A percentile compares a stretch with the other conserved stretches of the same genome.
These are phyloP conservation scores for Peronospora destructor DNA, from an alignment of 352 stramenopile species.

Conservation along the genomic window DNA sequence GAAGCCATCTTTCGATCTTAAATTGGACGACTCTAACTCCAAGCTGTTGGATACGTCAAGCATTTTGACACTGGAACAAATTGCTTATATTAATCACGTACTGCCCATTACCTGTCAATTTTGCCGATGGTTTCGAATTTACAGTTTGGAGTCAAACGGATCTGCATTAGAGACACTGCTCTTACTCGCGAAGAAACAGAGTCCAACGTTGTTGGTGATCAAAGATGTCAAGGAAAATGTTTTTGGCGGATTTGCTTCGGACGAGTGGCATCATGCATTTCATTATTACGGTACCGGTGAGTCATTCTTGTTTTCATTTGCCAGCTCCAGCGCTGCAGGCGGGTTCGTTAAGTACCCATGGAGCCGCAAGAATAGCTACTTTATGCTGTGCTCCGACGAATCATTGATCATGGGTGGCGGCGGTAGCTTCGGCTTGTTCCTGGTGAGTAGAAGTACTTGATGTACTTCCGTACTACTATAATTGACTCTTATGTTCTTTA, in stretches of 20 bases:
- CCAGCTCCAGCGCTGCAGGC: slow-evolving; percentile 24
- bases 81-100: slow-evolving; percentile 61
- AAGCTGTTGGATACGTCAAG: slow-evolving; percentile 70
- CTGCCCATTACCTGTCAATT: slow-evolving; percentile 75
- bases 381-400: slow-evolving; percentile 87
- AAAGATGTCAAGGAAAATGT: slow-evolving; percentile 69
- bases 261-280: slow-evolving; percentile 68
- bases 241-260: slow-evolving; percentile 78
- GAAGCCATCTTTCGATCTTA: slow-evolving; percentile 52
- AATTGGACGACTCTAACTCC: slow-evolving; percentile 54
- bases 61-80: slow-evolving; percentile 64
- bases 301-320: slow-evolving; percentile 86
- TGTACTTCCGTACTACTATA: neutral
- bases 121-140: slow-evolving; percentile 77
- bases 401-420: slow-evolving; percentile 88
- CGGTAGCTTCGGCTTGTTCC: slow-evolving; percentile 83
- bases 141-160: slow-evolving; percentile 67
- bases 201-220: slow-evolving; percentile 71
- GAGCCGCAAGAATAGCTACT: slow-evolving; percentile 88
- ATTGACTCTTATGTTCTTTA: neutral
- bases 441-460: slow-evolving; percentile 41
- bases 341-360: slow-evolving; percentile 77
- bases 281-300: slow-evolving; percentile 88
- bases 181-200: slow-evolving; percentile 59
- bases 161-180: slow-evolving; percentile 74